Evolutionary conservation across 495 filamentous ascomycete species (phyloP), one percentile per base, ranked within the genome.

Genomic region (Cryomyces minteri): DNA sequence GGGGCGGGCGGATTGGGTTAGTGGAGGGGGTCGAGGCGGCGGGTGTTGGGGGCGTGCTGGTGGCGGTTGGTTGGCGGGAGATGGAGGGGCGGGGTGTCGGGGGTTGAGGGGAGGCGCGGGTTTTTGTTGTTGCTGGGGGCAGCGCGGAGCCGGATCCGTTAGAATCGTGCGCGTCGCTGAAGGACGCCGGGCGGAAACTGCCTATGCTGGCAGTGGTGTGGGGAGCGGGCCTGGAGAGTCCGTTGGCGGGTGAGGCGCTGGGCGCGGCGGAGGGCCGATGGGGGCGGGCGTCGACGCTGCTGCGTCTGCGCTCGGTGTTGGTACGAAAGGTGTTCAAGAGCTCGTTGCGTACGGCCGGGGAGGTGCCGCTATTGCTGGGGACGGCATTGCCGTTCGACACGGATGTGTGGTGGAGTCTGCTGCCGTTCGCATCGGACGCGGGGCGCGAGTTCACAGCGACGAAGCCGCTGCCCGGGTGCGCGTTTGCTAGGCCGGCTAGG

Each of bases 271-370:
- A 6, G 39, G 48, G 12, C 14, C 14, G 28, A 46, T 10, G 18
- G 45, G 31, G 49, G 50, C 25, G 32, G 5, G 5, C 53, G 42
- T 14, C 50, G 51, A 25, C 11, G 38, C 42, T 5, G 18, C 11
- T 6, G 7, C 58, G 56, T 39, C 60, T 64, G 5, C 67, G 69
- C 39, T 76, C 72, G 43, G 65, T 70, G 18, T 67, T 70, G 1
- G 70, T 73, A 50, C 70, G 69, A 51, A 77, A 77, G 39, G 71
- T 74, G 56, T 68, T 71, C 54, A 73, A 67, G 36, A 73, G 53
- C 44, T 72, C 70, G 5, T 64, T 65, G 25, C 67, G 67, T 5
- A 66, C 71, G 3, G 67, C 69, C 10, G 68, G 68, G 31, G 67
- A 65, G 5, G 65, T 65, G 1, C 66, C 65, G 43, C 70, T 72